Evolutionary conservation across 2,329 filamentous ascomycete species (phyloP), one percentile per base, ranked within the genome.

Genomic region (Penicillium hesseltinei): DNA sequence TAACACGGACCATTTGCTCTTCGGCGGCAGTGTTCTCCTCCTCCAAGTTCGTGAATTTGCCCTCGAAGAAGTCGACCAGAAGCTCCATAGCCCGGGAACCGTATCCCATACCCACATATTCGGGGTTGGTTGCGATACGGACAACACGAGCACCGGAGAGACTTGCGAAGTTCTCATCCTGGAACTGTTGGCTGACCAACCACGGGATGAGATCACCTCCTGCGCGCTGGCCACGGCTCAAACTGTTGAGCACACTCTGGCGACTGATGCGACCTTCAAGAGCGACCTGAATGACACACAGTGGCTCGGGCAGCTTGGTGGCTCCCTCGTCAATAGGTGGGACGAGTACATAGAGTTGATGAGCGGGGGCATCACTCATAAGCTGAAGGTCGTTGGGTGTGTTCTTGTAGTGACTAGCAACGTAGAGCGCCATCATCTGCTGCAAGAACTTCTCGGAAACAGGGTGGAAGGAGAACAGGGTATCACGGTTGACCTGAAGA

Each of bases 361-460:
- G 94, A 0, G 94, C 93, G 1, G 94, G 94, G 1, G 94, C 94
- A 75, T 99, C 94, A 60, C 91, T 96, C 91, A 99, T 96, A 56
- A 99, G 84, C 73, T 97, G 94, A n/a, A 99, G 82, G 69, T 99
- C 94, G 68, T 99, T 96, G 0, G 94, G 94, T 0, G 92, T 91
- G 77, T 99, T 99, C 77, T 97, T 97, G 81, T 99, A 97, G 75
- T 96, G 92, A 66, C 91, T 96, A 29, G 94, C 92, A 29, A 99
- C 95, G 68, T 97, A 99, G 2, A 99, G 84, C 0, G 92, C 92
- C 77, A 99, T 93, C 91, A 99, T 97, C 68, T 96, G 92, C 73
- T 99, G 94, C 54, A 99, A 78, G 77, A 99, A 97, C 71, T 92
- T 94, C 74, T 99, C 94, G 2, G 94, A 95, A 21, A 97, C 91